These are phyloP conservation scores for Chlorella sp. DNA, from an alignment of 139 green algal species.

Conservation along the genomic window DNA sequence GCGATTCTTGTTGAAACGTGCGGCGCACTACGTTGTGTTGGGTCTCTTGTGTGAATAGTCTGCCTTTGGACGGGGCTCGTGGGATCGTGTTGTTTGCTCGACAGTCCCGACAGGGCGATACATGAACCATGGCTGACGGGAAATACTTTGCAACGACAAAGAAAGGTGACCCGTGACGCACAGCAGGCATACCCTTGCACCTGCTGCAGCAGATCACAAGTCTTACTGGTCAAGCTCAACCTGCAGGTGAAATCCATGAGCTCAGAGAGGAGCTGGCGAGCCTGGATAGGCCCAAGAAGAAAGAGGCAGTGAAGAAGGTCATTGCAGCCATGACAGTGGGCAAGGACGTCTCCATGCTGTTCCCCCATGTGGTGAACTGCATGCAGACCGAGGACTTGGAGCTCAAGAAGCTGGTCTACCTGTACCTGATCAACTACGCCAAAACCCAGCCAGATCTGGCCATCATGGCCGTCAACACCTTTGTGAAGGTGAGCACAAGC, in stretches of 20 bases:
- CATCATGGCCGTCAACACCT: conserved; percentile 99
- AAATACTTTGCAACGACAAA: conserved; percentile 95
- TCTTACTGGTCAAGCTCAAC: background rate
- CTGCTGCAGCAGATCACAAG: no score
- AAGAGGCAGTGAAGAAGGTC: conserved; percentile 97
- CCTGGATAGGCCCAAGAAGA: conserved; percentile 83
- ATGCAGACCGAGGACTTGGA: conserved; percentile 88
- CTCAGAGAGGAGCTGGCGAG: conserved; percentile 88
- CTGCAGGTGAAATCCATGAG: conserved; percentile 91
- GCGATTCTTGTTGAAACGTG: no score
- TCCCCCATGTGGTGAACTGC: conserved; percentile 96
- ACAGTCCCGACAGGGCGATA: no score
- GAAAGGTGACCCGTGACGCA: conserved; percentile 53
- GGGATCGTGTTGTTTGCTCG: no score
- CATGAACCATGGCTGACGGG: conserved; percentile 74
- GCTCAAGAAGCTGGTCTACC: conserved; percentile 95
- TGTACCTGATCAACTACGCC: conserved; percentile 99
- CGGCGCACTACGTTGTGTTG: no score
- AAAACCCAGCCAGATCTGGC: conserved; percentile 97
- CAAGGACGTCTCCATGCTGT: conserved; percentile 93
- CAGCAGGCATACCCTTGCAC: no score
- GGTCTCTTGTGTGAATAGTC: no score
- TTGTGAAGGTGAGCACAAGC: conserved; percentile 87
- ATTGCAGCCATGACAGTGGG: conserved; percentile 98
- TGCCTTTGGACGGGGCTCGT: no score